A percentile compares a stretch with the other conserved stretches of the same genome.
Conservation (phyloP, 169 alveolate genomes). For the Theileria luwenshuni region DNA sequence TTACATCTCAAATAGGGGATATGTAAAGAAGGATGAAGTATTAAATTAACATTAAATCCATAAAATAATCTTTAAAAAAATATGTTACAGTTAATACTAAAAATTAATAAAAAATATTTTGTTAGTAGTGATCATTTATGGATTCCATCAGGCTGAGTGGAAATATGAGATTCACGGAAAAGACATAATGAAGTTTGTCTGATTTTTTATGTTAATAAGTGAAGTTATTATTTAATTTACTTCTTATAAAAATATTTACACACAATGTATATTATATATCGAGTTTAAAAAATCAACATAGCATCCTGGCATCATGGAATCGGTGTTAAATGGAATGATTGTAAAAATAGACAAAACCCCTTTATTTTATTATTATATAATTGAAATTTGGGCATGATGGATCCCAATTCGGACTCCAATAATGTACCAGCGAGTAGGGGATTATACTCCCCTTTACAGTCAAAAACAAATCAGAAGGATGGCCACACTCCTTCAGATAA, state of each 20-base stretch:
- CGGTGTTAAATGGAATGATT: not conserved
- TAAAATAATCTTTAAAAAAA: not conserved
- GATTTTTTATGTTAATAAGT: not conserved
- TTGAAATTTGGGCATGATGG: not conserved
- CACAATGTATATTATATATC: slow-evolving; percentile 23
- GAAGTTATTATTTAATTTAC: slow-evolving; percentile 1
- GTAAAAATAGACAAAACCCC: not conserved
- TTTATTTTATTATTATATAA: not conserved
- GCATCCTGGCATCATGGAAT: not conserved
- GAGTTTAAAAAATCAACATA: not conserved
- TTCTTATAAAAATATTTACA: slow-evolving; percentile 13
- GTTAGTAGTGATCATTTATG: slow-evolving; percentile 4
- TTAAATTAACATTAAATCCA: not conserved
- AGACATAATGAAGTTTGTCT: not conserved
- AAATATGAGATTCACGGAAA: not conserved
- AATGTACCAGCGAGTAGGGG: not conserved
- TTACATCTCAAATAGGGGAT: slow-evolving; percentile 3
- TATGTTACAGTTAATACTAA: not conserved
- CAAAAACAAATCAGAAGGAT: slow-evolving; percentile 20
- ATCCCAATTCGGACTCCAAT: slow-evolving; percentile 13
- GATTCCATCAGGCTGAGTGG: slow-evolving; percentile 18
- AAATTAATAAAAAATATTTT: not conserved
- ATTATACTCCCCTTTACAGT: slow-evolving; percentile 2
- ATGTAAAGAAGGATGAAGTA: not conserved
- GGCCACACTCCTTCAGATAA: slow-evolving; percentile 20